Evolutionary conservation across 2,329 filamentous ascomycete genomes (phyloP).

Genomic region (Hymenoscyphus scutula): DNA sequence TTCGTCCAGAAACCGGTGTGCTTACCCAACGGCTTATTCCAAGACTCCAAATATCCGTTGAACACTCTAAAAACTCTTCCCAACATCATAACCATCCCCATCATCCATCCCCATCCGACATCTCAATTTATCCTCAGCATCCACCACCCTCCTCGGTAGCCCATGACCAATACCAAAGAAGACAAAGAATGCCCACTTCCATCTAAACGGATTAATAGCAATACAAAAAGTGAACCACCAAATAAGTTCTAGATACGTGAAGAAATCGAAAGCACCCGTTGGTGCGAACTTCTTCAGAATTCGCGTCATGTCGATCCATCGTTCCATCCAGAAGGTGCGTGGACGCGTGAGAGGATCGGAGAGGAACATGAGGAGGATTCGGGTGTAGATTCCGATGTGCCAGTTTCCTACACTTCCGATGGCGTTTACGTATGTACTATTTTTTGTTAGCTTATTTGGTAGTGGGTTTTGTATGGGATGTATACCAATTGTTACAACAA

Average conservation of each 20-base stretch:
- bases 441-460: not conserved
- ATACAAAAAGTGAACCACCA: constrained; percentile 86
- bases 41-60: too few species aligned
- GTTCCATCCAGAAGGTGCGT: constrained; percentile 70
- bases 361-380: constrained; percentile 83
- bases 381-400: constrained; percentile 87
- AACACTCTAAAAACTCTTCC: constrained; percentile 26
- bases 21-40: too few species aligned
- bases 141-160: constrained; percentile 65
- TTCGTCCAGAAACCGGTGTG: too few species aligned
- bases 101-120: constrained; percentile 48
- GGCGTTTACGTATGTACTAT: constrained; percentile 67
- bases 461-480: not conserved
- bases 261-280: constrained; percentile 80
- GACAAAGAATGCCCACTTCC: constrained; percentile 87
- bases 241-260: constrained; percentile 79
- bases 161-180: constrained; percentile 70
- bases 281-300: constrained; percentile 68
- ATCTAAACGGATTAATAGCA: constrained; percentile 77
- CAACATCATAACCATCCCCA: constrained; percentile 28
- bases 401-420: constrained; percentile 84
- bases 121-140: constrained; percentile 60
- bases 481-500: constrained; percentile 70
- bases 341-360: constrained; percentile 75
- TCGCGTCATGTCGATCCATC: constrained; percentile 83